A percentile compares a stretch with the other conserved stretches of the same genome.
Conservation (phyloP, 2,329 filamentous ascomycete species). For the Zasmidium cellare region DNA sequence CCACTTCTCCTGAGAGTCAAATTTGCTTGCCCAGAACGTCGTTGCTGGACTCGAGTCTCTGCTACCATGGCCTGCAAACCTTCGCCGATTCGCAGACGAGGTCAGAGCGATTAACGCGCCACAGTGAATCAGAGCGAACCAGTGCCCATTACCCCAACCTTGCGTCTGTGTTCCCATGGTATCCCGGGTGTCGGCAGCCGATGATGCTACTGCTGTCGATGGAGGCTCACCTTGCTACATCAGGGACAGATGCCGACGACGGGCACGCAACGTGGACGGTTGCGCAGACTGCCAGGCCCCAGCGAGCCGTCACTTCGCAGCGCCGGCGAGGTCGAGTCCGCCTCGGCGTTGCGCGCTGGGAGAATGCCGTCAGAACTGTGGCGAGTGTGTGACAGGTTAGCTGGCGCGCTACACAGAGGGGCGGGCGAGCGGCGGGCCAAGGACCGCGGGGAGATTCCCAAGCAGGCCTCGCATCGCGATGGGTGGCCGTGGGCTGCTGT, state of each 20-base stretch:
- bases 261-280: neutral
- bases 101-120: slow-evolving; percentile 12
- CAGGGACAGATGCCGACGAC: neutral
- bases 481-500: neutral
- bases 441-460: neutral
- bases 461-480: neutral
- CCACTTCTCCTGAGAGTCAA: neutral
- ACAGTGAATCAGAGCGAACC: slow-evolving; percentile 5
- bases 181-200: slow-evolving; percentile 6
- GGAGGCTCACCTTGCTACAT: neutral
- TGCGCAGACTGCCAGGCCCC: neutral
- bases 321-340: neutral
- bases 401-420: neutral
- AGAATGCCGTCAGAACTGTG: slow-evolving; percentile 4
- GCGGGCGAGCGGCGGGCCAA: neutral
- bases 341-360: neutral
- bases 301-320: neutral
- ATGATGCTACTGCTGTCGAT: too few relatives aligned
- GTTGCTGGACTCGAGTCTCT: neutral
- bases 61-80: slow-evolving; percentile 8
- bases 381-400: neutral
- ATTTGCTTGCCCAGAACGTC: slow-evolving; percentile 9
- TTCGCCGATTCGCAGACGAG: slow-evolving; percentile 9
- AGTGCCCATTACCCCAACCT: neutral
- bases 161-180: slow-evolving; percentile 2